Base-by-base conservation (phyloP, 2,329 filamentous ascomycete genomes). In the Corinectria fuckeliana region DNA sequence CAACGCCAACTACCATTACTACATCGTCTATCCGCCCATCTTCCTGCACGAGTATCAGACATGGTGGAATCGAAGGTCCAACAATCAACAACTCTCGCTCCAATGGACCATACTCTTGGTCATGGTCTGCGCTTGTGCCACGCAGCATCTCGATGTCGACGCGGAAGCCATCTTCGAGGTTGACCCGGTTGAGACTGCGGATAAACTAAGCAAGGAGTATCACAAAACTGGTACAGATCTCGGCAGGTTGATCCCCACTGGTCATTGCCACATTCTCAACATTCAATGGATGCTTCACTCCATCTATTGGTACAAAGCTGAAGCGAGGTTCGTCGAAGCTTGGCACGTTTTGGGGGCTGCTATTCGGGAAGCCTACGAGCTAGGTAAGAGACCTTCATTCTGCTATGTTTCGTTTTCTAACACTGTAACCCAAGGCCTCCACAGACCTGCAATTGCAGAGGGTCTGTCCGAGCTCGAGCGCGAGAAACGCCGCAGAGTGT, bases 1-100 rank as follows among this genome's bases (percentile, higher is more conserved):
- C 50, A 68, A 69, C 20, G 72, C 74, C 59, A 77, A 77, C 51
- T 76, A 69, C 30, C 74, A 76, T 48, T 75, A 75, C 69, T 77
- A 77, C 62, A 74, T 76, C 50, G 68, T 77, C 39, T 75, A 77
- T 49, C 72, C 75, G 0, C 63, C 71, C 0, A 64, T 63, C 4
- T 77, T 77, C 41, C 56, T 75, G 3, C 68, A 72, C 45, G 74
- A 77, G 26, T 77, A 77, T 48, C 64, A 71, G 13, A 52, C 61
- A 16, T 77, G 75, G 75, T 77, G 75, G 72, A 60, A 65, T 3
- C 54, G 63, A 32, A 67, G 71, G 28, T 65, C 64, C 47, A 61
- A 57, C 9, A 58, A 67, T n/a, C 64, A 65, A 21, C 68, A 71
- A 1, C 67, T 77, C 21, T 68, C 69, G 25, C 59, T 76, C 0